Percentiles rank a stretch among this genome's conserved stretches.
phyloP scores from a whole-genome alignment of 2,329 filamentous ascomycete species.

The Curvularia lunata region DNA sequence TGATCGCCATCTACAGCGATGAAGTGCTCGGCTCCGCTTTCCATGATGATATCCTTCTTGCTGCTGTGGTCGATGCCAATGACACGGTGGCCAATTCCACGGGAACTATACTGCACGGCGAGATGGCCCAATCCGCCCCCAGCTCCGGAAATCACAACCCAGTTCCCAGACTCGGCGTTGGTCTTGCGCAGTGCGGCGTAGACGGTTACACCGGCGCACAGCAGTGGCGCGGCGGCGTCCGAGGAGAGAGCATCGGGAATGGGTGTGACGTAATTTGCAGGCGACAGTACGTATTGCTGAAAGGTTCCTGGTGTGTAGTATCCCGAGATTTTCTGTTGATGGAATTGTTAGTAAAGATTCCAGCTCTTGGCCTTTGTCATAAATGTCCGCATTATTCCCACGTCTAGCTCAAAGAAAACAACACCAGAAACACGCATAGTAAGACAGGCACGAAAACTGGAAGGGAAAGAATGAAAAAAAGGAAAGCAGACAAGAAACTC shows the following conservation, averaged over 20 bases:
- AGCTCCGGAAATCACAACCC: slow-evolving; percentile 63
- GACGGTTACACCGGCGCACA: slow-evolving; percentile 72
- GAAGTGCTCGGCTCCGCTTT: slow-evolving; percentile 71
- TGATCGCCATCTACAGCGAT: slow-evolving; percentile 64
- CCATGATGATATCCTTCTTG: slow-evolving; percentile 67
- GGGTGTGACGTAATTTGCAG: slow-evolving; percentile 72
- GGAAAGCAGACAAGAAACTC: slow-evolving; percentile 17
- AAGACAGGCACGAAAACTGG: too few species aligned
- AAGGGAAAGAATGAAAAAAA: too few species aligned
- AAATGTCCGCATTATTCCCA: too few species aligned
- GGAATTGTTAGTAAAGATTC: not conserved
- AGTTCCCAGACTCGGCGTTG: slow-evolving; percentile 64
- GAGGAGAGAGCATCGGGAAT: slow-evolving; percentile 68
- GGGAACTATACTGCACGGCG: slow-evolving; percentile 64
- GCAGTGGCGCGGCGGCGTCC: slow-evolving; percentile 67
- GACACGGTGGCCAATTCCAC: slow-evolving; percentile 68
- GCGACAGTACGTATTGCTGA: slow-evolving; percentile 70
- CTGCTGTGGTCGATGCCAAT: slow-evolving; percentile 69
- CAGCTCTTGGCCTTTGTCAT: too few species aligned
- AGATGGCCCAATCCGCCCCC: slow-evolving; percentile 71
- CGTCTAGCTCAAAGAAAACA: too few species aligned
- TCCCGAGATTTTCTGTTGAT: slow-evolving; percentile 59
- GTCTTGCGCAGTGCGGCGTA: slow-evolving; percentile 69
- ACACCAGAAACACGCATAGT: too few species aligned
- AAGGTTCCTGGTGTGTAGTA: slow-evolving; percentile 76